These are phyloP conservation scores for Lachancea nothofagi DNA, from an alignment of 805 yeast species.

Conservation along the genomic window DNA sequence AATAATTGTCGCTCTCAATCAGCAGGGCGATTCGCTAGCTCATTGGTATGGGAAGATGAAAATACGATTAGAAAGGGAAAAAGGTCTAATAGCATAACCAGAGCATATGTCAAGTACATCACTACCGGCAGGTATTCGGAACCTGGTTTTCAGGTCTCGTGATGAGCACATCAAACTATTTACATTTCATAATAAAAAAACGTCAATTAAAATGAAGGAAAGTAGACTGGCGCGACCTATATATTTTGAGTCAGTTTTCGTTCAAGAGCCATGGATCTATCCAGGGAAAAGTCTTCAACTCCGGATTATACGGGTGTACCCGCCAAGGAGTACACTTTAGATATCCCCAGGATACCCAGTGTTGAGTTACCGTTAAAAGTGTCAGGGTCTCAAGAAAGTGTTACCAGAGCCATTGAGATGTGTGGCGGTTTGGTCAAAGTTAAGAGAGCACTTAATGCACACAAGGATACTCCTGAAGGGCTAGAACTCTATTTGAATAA, in stretches of 20 bases:
- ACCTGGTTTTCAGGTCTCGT: too few relatives aligned
- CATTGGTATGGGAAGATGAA: slow-evolving; percentile 58
- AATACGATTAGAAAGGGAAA: slow-evolving; percentile 34
- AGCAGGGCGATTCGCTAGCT: slow-evolving; percentile 38
- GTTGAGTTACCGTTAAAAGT: slow-evolving; percentile 78
- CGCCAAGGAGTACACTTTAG: slow-evolving; percentile 58
- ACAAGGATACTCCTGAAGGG: slow-evolving; percentile 24
- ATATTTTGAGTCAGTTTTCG: not conserved
- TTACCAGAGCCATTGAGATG: slow-evolving; percentile 57
- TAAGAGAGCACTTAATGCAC: slow-evolving; percentile 31
- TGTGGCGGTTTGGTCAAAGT: slow-evolving; percentile 54
- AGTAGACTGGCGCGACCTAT: not conserved
- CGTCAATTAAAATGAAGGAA: not conserved
- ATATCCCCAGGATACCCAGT: slow-evolving; percentile 66
- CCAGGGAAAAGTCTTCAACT: slow-evolving; percentile 1
- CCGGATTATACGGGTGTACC: slow-evolving; percentile 1
- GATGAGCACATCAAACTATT: too few relatives aligned
- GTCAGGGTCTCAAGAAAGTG: slow-evolving; percentile 37
- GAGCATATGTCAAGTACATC: too few relatives aligned
- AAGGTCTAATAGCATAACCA: slow-evolving; percentile 16
- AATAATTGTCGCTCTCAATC: slow-evolving; percentile 59
- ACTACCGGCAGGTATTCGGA: too few relatives aligned
- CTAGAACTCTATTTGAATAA: slow-evolving; percentile 32
- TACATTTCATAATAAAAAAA: too few relatives aligned
- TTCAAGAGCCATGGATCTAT: not conserved